Percentiles rank a stretch among this genome's conserved stretches.
These are phyloP conservation scores for Trichomonascaceae sp. DNA, from an alignment of 1,139 yeast genomes.

Conservation along the genomic window DNA sequence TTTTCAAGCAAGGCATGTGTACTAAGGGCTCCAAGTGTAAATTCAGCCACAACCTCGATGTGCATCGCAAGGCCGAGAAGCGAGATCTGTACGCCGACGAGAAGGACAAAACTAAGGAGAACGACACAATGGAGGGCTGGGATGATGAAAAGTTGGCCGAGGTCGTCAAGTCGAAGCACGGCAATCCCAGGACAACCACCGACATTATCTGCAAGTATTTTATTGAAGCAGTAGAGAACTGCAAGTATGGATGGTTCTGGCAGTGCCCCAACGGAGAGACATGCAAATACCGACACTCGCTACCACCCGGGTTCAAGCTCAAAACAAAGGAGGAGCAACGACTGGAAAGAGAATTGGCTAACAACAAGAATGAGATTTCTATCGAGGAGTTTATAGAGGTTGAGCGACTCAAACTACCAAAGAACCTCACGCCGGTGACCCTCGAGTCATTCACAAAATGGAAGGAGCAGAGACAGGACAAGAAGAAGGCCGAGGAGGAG, in stretches of 20 bases:
- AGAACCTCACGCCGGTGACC: slow-evolving; percentile 77
- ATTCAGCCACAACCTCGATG: slow-evolving; percentile 78
- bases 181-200: slow-evolving; percentile 88
- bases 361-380: slow-evolving; percentile 78
- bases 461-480: slow-evolving; percentile 63
- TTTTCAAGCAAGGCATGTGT: slow-evolving; percentile 83
- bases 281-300: slow-evolving; percentile 92
- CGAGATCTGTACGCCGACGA: slow-evolving; percentile 89
- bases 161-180: slow-evolving; percentile 84
- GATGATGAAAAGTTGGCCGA: slow-evolving; percentile 87
- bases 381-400: slow-evolving; percentile 92
- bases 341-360: slow-evolving; percentile 75
- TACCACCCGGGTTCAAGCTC: slow-evolving; percentile 92
- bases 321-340: slow-evolving; percentile 94
- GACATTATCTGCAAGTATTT: slow-evolving; percentile 90
- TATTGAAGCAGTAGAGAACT: slow-evolving; percentile 94
- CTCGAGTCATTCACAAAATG: slow-evolving; percentile 70
- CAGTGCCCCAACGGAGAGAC: slow-evolving; percentile 84
- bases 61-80: slow-evolving; percentile 82
- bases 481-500: slow-evolving; percentile 39
- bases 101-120: slow-evolving; percentile 51
- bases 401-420: slow-evolving; percentile 77
- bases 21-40: slow-evolving; percentile 86
- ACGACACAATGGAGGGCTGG: slow-evolving; percentile 93
- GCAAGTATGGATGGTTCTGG: slow-evolving; percentile 99